Percentiles rank a stretch among this genome's conserved stretches.
Conservation (phyloP, 768 basidiomycete genomes). For the Boletus barrowsii region DNA sequence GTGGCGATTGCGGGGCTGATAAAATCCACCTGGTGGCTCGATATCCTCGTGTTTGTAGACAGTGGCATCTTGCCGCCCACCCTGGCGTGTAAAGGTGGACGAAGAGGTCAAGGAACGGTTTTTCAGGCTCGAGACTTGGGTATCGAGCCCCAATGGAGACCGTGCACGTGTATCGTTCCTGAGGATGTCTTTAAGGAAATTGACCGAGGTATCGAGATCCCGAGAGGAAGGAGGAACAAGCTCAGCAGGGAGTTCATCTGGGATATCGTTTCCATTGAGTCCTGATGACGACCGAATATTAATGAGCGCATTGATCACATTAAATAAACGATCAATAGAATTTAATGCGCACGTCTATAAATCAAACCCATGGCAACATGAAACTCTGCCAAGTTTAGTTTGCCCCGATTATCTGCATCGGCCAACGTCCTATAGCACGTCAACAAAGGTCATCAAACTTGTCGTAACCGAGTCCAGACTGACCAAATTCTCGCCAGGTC, state of each 20-base stretch:
- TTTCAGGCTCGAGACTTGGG: slow-evolving; percentile 59
- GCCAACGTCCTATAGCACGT: slow-evolving; percentile 70
- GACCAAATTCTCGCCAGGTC: slow-evolving; percentile 94
- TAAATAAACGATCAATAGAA: neutral
- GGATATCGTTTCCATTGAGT: slow-evolving; percentile 89
- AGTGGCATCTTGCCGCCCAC: slow-evolving; percentile 79
- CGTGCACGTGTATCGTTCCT: slow-evolving; percentile 80
- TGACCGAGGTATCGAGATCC: slow-evolving; percentile 86
- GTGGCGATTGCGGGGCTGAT: slow-evolving; percentile 79
- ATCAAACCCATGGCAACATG: slow-evolving; percentile 99
- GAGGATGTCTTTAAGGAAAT: slow-evolving; percentile 83
- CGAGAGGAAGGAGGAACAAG: slow-evolving; percentile 88
- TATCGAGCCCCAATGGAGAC: slow-evolving; percentile 51
- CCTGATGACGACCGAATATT: slow-evolving; percentile 42
- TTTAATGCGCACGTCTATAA: slow-evolving; percentile 73
- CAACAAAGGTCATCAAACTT: neutral
- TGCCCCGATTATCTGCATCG: slow-evolving; percentile 91
- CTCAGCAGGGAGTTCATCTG: slow-evolving; percentile 82
- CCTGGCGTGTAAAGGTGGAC: slow-evolving; percentile 44
- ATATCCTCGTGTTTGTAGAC: slow-evolving; percentile 83
- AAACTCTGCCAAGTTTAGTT: slow-evolving; percentile 93
- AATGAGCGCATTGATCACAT: neutral
- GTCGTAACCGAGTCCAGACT: slow-evolving; percentile 24
- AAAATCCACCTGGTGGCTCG: slow-evolving; percentile 59
- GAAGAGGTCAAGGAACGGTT: slow-evolving; percentile 67